Conservation (phyloP, 2,329 filamentous ascomycete genomes). For the Ophiostoma ulmi region DNA sequence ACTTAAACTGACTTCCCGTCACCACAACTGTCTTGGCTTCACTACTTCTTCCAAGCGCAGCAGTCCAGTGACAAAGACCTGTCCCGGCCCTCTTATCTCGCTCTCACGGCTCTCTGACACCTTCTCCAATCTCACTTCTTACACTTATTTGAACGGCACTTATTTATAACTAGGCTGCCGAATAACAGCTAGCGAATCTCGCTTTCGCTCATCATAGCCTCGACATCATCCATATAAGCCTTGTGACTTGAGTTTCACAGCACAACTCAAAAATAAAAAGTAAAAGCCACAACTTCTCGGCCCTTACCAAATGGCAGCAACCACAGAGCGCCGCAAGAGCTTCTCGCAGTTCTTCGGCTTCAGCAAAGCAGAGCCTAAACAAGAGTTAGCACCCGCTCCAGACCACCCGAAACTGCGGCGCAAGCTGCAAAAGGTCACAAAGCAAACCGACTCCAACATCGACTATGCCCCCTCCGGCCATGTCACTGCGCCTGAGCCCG, state of each 20-base stretch:
- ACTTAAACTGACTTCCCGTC: neutral
- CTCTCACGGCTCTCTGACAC: neutral
- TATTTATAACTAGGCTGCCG: constrained; percentile 1
- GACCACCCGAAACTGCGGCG: constrained; percentile 31
- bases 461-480: constrained; percentile 2
- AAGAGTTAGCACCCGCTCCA: neutral
- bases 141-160: neutral
- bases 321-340: constrained; percentile 26
- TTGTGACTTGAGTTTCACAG: neutral
- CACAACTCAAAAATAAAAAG: neutral
- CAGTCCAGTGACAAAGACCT: neutral
- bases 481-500: constrained; percentile 12
- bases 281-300: neutral
- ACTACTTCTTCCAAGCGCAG: neutral
- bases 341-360: constrained; percentile 26
- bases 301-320: constrained; percentile 23
- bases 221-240: neutral
- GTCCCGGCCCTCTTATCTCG: neutral
- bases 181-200: neutral
- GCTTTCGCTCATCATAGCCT: neutral
- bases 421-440: constrained; percentile 35
- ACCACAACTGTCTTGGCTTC: neutral
- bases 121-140: constrained; percentile 12
- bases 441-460: constrained; percentile 23
- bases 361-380: constrained; percentile 22